Percentiles rank a stretch among this genome's conserved stretches.
Evolutionary conservation across 1,284 basidiomycete genomes (phyloP).

Genomic region (Cutaneotrichosporon sp.): DNA sequence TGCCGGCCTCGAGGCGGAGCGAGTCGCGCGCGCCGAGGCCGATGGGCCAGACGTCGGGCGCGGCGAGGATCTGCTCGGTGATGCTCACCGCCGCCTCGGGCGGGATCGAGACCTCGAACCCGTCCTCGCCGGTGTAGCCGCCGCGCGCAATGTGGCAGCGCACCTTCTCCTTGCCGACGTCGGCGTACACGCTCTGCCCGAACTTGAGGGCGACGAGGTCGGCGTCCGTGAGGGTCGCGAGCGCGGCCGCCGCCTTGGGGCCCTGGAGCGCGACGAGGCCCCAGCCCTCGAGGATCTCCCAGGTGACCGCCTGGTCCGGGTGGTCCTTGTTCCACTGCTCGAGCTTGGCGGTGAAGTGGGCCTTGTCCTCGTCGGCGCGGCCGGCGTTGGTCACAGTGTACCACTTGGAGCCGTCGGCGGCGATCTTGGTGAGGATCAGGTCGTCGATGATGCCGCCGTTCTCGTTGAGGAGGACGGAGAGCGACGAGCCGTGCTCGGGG

Average conservation of each 20-base stretch:
- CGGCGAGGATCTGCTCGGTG: conserved; percentile 64
- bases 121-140: conserved; percentile 98
- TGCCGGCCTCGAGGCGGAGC: conserved; percentile 91
- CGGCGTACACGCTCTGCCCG: conserved; percentile 73
- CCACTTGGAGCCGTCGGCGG: conserved; percentile 67
- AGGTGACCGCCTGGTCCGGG: conserved; percentile 67
- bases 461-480: conserved; percentile 87
- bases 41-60: conserved; percentile 75
- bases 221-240: conserved; percentile 68
- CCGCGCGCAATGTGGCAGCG: conserved; percentile 88
- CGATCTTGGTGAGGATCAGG: conserved; percentile 77
- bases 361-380: conserved; percentile 74
- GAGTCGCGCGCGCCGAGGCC: conserved; percentile 94
- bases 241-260: conserved; percentile 75
- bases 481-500: conserved; percentile 68
- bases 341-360: conserved; percentile 72
- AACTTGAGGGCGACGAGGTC: conserved; percentile 76
- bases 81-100: conserved; percentile 72
- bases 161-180: conserved; percentile 63
- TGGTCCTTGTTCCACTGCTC: conserved; percentile 70
- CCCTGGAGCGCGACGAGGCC: conserved; percentile 92
- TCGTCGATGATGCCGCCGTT: conserved; percentile 95
- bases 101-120: conserved; percentile 95
- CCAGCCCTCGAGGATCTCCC: conserved; percentile 80
- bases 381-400: conserved; percentile 98